Conservation (phyloP, 352 stramenopile species). For the Phytophthora citrophthora region DNA sequence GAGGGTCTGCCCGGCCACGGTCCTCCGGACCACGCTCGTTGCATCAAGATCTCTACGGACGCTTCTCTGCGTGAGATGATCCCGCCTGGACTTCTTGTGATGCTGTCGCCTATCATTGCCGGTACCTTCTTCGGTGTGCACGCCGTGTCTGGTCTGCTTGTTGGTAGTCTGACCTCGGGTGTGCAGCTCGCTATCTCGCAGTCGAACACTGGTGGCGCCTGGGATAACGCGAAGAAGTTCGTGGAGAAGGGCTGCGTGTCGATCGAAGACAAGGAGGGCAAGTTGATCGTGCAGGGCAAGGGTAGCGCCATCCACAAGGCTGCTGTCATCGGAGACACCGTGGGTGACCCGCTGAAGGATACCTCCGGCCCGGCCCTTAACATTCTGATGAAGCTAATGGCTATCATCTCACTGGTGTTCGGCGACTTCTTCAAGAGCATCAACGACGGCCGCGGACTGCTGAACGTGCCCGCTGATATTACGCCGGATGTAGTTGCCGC, state of each 20-base stretch:
- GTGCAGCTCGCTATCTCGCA: slow-evolving; percentile 99
- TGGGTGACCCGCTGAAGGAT: slow-evolving; percentile 99
- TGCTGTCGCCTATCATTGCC: slow-evolving; percentile 97
- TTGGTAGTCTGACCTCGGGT: slow-evolving; percentile 95
- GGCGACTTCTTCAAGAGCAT: slow-evolving; percentile 99
- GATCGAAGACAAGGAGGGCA: slow-evolving; percentile 92
- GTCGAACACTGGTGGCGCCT: slow-evolving; percentile 99
- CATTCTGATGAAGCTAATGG: slow-evolving; percentile 99
- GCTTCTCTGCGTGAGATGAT: slow-evolving; percentile 99
- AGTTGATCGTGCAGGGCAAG: slow-evolving; percentile 93
- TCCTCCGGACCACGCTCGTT: slow-evolving; percentile 89
- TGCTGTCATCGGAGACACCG: slow-evolving; percentile 97
- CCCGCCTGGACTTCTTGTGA: slow-evolving; percentile 97
- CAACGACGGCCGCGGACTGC: slow-evolving; percentile 94
- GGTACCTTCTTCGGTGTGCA: slow-evolving; percentile 98
- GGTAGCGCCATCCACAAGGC: slow-evolving; percentile 98
- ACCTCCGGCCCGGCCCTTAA: slow-evolving; percentile 99
- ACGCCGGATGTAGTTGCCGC: slow-evolving; percentile 14
- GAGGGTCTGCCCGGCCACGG: slow-evolving; percentile 92
- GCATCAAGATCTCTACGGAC: slow-evolving; percentile 99
- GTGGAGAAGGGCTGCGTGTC: slow-evolving; percentile 96
- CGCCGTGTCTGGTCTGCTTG: slow-evolving; percentile 97
- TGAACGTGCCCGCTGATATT: slow-evolving; percentile 82
- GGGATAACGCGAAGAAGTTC: slow-evolving; percentile 99
- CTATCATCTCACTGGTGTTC: slow-evolving; percentile 99